These are phyloP conservation scores for Phytophthora cactorum DNA, from an alignment of 352 stramenopile species.

Conservation along the genomic window DNA sequence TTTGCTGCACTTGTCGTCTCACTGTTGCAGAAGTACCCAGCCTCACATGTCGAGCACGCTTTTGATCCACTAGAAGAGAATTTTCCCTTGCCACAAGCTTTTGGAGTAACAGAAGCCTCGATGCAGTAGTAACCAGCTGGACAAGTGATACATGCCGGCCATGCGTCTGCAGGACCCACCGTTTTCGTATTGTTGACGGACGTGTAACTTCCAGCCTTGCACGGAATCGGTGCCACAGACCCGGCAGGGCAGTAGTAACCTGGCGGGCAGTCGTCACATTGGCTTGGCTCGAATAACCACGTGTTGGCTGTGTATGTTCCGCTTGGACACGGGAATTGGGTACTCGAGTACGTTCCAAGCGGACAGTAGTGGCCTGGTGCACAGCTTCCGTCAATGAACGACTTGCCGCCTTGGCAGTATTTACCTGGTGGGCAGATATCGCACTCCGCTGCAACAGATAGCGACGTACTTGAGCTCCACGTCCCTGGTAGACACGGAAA, in stretches of 20 bases:
- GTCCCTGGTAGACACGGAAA: constrained; percentile 87
- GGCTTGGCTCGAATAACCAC: constrained; percentile 72
- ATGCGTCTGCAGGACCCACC: constrained; percentile 61
- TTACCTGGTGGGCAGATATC: constrained; percentile 81
- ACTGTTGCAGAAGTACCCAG: constrained; percentile 84
- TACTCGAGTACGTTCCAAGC: constrained; percentile 66
- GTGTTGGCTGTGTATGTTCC: constrained; percentile 84
- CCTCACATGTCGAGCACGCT: constrained; percentile 60
- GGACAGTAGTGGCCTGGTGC: constrained; percentile 91
- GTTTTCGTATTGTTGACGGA: constrained; percentile 73
- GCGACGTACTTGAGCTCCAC: constrained; percentile 82
- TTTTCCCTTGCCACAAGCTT: constrained; percentile 74
- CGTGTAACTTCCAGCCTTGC: constrained; percentile 80
- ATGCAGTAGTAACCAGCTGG: constrained; percentile 86
- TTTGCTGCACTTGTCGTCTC: constrained; percentile 65
- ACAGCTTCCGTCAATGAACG: constrained; percentile 73
- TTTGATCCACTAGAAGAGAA: constrained; percentile 65
- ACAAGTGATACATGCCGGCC: constrained; percentile 75
- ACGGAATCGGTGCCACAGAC: constrained; percentile 65
- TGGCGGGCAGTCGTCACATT: constrained; percentile 82
- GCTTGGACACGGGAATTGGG: constrained; percentile 81
- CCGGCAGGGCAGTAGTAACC: constrained; percentile 78
- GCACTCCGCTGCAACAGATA: constrained; percentile 72
- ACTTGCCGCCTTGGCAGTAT: constrained; percentile 88
- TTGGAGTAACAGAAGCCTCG: constrained; percentile 58